Conservation (phyloP, 441 rosid species). For the Cnidoscolus chayamansa region DNA sequence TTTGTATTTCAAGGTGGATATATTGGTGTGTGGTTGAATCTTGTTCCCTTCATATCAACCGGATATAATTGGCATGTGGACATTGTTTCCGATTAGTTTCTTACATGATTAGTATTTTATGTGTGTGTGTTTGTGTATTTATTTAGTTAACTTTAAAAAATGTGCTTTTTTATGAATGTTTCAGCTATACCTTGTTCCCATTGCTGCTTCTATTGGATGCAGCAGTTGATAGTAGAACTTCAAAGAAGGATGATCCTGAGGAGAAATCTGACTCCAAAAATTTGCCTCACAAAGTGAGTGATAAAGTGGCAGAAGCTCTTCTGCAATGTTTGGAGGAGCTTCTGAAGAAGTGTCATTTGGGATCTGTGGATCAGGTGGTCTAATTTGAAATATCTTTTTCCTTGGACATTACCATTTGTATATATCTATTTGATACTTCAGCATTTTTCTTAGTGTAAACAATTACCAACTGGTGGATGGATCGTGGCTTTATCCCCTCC, state of each 20-base stretch:
- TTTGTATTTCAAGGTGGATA: not conserved
- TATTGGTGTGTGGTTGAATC: not conserved
- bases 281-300: conserved; percentile 51
- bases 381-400: conserved; percentile 5
- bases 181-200: conserved; percentile 80
- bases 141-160: not conserved
- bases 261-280: conserved; percentile 3
- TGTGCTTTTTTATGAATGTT: conserved; percentile 18
- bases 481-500: not conserved
- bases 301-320: conserved; percentile 75
- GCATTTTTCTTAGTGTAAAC: not conserved
- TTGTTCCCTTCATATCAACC: not conserved
- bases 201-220: conserved; percentile 83
- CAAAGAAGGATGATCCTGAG: conserved; percentile 28
- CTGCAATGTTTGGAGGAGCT: conserved; percentile 84
- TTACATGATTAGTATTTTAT: not conserved
- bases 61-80: not conserved
- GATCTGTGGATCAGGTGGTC: conserved; percentile 71
- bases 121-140: not conserved
- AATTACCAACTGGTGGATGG: not conserved
- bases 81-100: not conserved
- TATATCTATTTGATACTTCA: not conserved
- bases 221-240: conserved; percentile 55
- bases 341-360: conserved; percentile 60
- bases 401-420: not conserved